Base-by-base conservation (phyloP, 257 asterid species). In the Penstemon newberryi region DNA sequence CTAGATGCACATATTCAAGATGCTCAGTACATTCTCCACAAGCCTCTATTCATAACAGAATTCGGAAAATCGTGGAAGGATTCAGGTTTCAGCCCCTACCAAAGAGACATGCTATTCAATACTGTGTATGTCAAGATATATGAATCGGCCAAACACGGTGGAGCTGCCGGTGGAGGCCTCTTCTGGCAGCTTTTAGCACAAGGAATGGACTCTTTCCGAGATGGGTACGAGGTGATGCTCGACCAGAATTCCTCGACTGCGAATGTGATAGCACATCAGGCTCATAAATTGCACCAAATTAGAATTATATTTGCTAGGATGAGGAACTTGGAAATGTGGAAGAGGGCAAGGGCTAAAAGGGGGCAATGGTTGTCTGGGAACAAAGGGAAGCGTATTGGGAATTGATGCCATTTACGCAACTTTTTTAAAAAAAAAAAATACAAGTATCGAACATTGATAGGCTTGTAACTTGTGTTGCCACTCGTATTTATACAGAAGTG, bases 111-210 rank as follows among this genome's bases (percentile, higher is more conserved):
- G 63, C 73, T 89, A 15, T 89, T 82, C 81, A 82, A 73, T 62
- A 69, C 86, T 0, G 96, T 92, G 13, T 92, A 86, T 57, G 67
- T 58, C 80, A 86, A 77, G 80, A 84, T 89, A 65, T 87, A 89
- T 60, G 74, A 79, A 3, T 92, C 96, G 0, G 98, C 98, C 67
- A 92, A 70, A 72, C 89, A 60, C 3, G 91, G 95, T 55, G 96
- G 98, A 49, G 86, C 96, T 25, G 94, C 95, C 7, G 89, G 80
- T 0, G 98, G 98, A 55, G 96, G 92, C 61, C 85, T 92, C 42
- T 89, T 89, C 85, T 92, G 98, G 98, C 98, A 92, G 79, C 95
- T 92, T 12, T 63, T 89, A 51, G 67, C 80, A 10, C 80, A 74
- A 5, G 98, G 89, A 57, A 81, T 92, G 95, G 96, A 84, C 50